A percentile compares a stretch with the other conserved stretches of the same genome.
Evolutionary conservation across 306 rosid genomes (phyloP).

Genomic region (Cucumis sativus): Cucumber_9930_V3 NC_026656.2:13810001-13810500

Average conservation of each 20-base stretch:
- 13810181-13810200: conserved; percentile 87
- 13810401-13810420: conserved; percentile 70
- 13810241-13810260: conserved; percentile 36
- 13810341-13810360: conserved; percentile 53
- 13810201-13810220: conserved; percentile 44
- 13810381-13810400: conserved; percentile 79
- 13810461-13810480: neutral
- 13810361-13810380: conserved; percentile 66
- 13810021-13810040: conserved; percentile 62
- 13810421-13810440: conserved; percentile 55
- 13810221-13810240: conserved; percentile 64
- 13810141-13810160: conserved; percentile 74
- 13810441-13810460: conserved; percentile 28
- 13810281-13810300: conserved; percentile 62
- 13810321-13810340: conserved; percentile 56
- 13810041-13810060: conserved; percentile 85
- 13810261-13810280: conserved; percentile 61
- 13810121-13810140: conserved; percentile 72
- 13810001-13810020: conserved; percentile 20
- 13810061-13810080: conserved; percentile 47
- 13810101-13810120: conserved; percentile 87
- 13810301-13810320: conserved; percentile 69
- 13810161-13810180: conserved; percentile 85
- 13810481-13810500: neutral
- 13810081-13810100: conserved; percentile 57